phyloP scores from a whole-genome alignment of 495 filamentous ascomycete species.

The Aspergillus mulundensis region DNA sequence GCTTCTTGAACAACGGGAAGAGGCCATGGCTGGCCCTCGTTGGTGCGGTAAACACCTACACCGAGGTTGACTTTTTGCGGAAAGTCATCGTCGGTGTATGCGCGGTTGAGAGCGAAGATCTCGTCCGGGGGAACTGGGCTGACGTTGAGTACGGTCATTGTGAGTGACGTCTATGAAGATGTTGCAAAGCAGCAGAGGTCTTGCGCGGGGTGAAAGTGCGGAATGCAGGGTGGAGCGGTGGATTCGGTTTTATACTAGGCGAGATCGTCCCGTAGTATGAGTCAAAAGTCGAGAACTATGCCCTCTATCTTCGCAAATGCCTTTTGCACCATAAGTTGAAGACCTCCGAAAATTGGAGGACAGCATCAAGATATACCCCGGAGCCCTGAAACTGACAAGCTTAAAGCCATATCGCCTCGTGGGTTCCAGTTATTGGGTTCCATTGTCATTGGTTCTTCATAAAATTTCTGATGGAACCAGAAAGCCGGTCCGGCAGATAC shows the following conservation, averaged over 20 bases:
- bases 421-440: conserved; percentile 1
- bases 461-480: conserved; percentile 9
- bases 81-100: conserved; percentile 35
- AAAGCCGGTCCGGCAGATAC: conserved; percentile 8
- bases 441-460: conserved; percentile 10
- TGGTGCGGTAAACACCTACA: conserved; percentile 49
- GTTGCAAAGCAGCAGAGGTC: not conserved
- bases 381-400: not conserved
- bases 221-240: not conserved
- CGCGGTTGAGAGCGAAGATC: conserved; percentile 46
- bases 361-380: conserved; percentile 2
- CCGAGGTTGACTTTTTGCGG: conserved; percentile 49
- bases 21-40: conserved; percentile 51
- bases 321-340: not conserved
- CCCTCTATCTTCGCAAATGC: not conserved
- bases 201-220: not conserved
- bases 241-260: conserved; percentile 1
- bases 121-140: conserved; percentile 44
- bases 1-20: conserved; percentile 44
- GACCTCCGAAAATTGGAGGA: not conserved
- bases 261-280: conserved; percentile 1
- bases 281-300: not conserved
- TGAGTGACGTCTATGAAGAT: conserved; percentile 8
- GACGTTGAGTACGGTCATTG: conserved; percentile 35
- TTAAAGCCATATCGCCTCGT: conserved; percentile 23